Percentiles rank a stretch among this genome's conserved stretches.
Conservation (phyloP, 2,329 filamentous ascomycete species). For the Aureobasidium sp. region DNA sequence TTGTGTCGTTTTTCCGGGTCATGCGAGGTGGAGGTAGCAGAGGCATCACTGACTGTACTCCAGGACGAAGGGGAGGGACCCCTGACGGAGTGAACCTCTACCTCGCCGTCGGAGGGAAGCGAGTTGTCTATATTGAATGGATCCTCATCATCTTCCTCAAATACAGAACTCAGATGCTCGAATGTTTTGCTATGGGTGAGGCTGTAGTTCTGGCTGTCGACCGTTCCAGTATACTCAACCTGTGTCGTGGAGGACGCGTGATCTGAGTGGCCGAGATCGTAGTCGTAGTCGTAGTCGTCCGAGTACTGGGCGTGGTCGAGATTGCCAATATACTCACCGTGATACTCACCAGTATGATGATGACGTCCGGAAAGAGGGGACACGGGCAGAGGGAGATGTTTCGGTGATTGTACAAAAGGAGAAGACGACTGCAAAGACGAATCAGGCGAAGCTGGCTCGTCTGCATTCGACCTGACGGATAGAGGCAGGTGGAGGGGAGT, state of each 20-base stretch:
- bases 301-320: conserved; percentile 16
- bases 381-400: conserved; percentile 29
- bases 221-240: neutral
- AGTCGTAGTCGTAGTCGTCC: neutral
- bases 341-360: conserved; percentile 42
- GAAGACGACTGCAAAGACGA: conserved; percentile 31
- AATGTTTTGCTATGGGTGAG: neutral
- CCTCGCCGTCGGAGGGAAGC: conserved; percentile 36
- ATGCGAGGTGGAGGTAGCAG: conserved; percentile 13
- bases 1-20: conserved; percentile 26
- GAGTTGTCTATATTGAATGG: conserved; percentile 30
- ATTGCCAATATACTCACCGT: conserved; percentile 12
- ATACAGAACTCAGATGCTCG: neutral
- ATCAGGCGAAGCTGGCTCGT: conserved; percentile 13
- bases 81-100: conserved; percentile 11
- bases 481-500: conserved; percentile 30
- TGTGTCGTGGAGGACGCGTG: neutral
- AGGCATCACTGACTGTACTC: conserved; percentile 24
- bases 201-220: neutral
- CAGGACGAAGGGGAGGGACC: conserved; percentile 30
- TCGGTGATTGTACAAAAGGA: conserved; percentile 35
- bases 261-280: neutral
- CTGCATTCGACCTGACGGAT: neutral
- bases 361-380: conserved; percentile 9
- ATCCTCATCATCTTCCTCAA: conserved; percentile 2